Base-by-base conservation (phyloP, 345 rosid species). In the Arabis alpina region DNA sequence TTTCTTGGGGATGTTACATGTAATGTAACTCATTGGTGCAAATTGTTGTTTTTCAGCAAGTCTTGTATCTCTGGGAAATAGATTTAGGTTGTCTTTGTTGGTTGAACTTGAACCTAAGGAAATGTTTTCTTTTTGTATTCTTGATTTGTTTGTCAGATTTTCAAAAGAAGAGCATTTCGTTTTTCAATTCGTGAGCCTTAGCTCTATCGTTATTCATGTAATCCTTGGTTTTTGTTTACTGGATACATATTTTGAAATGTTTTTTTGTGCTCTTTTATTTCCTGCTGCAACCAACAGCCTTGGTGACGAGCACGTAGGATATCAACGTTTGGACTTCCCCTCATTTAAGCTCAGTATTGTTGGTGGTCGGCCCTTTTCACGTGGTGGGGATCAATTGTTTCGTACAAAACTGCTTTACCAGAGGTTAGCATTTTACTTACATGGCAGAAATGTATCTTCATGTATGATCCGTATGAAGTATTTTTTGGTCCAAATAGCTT, bases 291-390 rank as follows among this genome's bases (percentile, higher is more conserved):
- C 68, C 54, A 66, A 34, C 81, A 93, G 98, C 81, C 92, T 93
- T 67, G 93, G 97, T 10, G 82, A 81, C 25, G 90, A 84, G 62
- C 98, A 93, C 66, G 85, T 88, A 66, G 93, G 88, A 60, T 90
- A 88, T 70, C 61, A 61, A 48, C 91, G 84, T 71, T 48, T 86
- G 75, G 98, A 90, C 76, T 90, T 86, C 66, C 89, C 91, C 54
- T 36, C 59, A 6, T 49, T 78, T 23, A 90, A 93, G 80, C 83
- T 90, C 74, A 90, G 90, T 66, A 53, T 88, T 73, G 87, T 87
- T 61, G 98, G 98, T 76, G 98, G 93, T 63, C 85, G 93, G 43
- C 98, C 97, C 67, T 90, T 93, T 88, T 90, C 98, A 44, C 80
- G 82, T 77, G 98, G 93, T 0, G 97, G 97, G 8, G 65, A 78